Evolutionary conservation across 805 yeast genomes (phyloP), one percentile per base, ranked within the genome.

Genomic region (Pichia phayaonensis): DNA sequence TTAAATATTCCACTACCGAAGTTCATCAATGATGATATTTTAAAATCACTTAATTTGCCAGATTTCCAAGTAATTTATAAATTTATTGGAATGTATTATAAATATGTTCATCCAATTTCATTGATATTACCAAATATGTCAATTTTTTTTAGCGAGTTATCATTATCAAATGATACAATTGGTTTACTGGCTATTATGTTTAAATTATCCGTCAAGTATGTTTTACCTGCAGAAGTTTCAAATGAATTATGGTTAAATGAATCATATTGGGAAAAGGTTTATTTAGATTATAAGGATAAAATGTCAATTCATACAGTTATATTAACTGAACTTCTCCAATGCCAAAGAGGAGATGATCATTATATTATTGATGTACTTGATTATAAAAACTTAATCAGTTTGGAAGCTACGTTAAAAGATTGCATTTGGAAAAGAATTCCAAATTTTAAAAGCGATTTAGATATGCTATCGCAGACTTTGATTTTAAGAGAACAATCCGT

Each of bases 61-160:
- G 51, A 63, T 38, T 64, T 69, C 65, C 51, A 56, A 42, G 64
- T 67, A 0, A 60, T 71, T 2, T 61, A 61, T 38, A 52, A 59
- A 2, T 53, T 73, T 41, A 58, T 73, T 40, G 74, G 72, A 47
- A 51, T 72, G 8, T 74, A 64, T 53, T 74, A 71, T 56, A 59
- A 71, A 40, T 74, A 72, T 55, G 62, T 68, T n/a, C 70, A 72
- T 47, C 65, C 71, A 8, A 62, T 70, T 8, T 61, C 68, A 43
- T 64, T 69, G 20, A 59, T 69, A 8, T 54, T 74, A 6, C 74
- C 76, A 1, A 60, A 69, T 34, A 69, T 68, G 48, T 55, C 57
- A 12, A 46, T 60, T 8, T 60, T 74, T 36, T 44, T 72, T 3
- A 57, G 55, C 21, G 60, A 60, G n/a, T 48, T 71, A 6, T 56